Conservation (phyloP, 2,329 filamentous ascomycete genomes). For the Fusarium nodosum region DNA sequence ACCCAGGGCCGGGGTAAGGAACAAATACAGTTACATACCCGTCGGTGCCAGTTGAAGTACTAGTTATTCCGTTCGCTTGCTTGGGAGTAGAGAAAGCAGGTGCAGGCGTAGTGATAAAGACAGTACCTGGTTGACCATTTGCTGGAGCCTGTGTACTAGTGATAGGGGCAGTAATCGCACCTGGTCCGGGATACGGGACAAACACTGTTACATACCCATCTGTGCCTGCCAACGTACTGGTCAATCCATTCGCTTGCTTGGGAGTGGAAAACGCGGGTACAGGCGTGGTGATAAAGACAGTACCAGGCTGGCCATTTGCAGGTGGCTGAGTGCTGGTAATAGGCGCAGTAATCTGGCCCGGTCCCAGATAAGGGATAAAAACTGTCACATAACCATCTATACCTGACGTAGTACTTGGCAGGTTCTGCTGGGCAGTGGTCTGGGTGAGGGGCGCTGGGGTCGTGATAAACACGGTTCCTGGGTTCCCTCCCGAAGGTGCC, state of each 20-base stretch:
- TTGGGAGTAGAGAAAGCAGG: not conserved
- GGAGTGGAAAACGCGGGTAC: conserved; percentile 15
- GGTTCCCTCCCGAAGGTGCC: conserved; percentile 27
- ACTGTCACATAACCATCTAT: conserved; percentile 33
- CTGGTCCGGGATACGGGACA: conserved; percentile 8
- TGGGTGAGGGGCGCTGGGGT: conserved; percentile 24
- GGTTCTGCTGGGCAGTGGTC: conserved; percentile 16
- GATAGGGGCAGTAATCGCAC: conserved; percentile 19
- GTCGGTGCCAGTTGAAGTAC: not conserved
- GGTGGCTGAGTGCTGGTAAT: conserved; percentile 26
- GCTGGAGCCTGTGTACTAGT: conserved; percentile 16
- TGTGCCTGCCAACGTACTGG: not conserved
- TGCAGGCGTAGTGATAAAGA: conserved; percentile 16
- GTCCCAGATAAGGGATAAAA: conserved; percentile 28
- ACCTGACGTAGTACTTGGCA: conserved; percentile 27
- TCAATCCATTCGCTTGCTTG: conserved; percentile 5
- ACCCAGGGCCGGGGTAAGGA: conserved; percentile 9
- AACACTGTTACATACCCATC: conserved; percentile 31
- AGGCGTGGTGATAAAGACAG: conserved; percentile 26
- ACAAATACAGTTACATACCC: conserved; percentile 25
- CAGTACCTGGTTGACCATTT: conserved; percentile 20
- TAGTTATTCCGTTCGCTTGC: conserved; percentile 15
- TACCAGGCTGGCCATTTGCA: conserved; percentile 17
- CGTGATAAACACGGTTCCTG: conserved; percentile 34
- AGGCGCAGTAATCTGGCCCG: conserved; percentile 27